A percentile compares a stretch with the other conserved stretches of the same genome.
Evolutionary conservation across 805 yeast genomes (phyloP).

Genomic region (Cyberlindnera lachancei): DNA sequence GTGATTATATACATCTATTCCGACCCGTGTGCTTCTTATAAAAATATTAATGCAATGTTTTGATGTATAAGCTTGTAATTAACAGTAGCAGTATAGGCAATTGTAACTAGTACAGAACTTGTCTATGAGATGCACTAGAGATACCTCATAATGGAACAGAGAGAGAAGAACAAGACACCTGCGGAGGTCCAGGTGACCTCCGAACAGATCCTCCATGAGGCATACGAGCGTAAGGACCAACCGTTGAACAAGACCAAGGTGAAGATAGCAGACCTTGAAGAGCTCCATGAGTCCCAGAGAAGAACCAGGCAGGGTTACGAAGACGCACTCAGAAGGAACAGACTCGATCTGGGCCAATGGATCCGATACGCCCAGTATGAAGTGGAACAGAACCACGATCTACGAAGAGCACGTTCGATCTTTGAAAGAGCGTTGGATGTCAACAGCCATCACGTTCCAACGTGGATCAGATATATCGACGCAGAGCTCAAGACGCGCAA

Average conservation of each 20-base stretch:
- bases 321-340: constrained; percentile 76
- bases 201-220: constrained; percentile 56
- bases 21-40: no score
- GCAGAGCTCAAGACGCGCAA: constrained; percentile 65
- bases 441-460: constrained; percentile 64
- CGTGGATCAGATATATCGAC: constrained; percentile 83
- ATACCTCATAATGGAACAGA: no score
- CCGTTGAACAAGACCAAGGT: constrained; percentile 35
- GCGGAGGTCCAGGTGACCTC: constrained; percentile 46
- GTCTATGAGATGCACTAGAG: no score
- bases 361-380: constrained; percentile 88
- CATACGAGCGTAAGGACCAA: constrained; percentile 40
- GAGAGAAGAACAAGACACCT: neutral
- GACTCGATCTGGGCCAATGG: constrained; percentile 84
- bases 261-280: constrained; percentile 68
- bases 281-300: constrained; percentile 65
- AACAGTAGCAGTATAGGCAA: no score
- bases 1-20: no score
- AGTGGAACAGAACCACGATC: constrained; percentile 69
- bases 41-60: no score
- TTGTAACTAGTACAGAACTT: no score
- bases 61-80: no score
- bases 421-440: constrained; percentile 83
- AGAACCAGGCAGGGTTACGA: constrained; percentile 79
- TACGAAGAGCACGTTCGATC: constrained; percentile 72